A percentile compares a stretch with the other conserved stretches of the same genome.
Evolutionary conservation across 2,329 filamentous ascomycete species (phyloP).

Genomic region (Ophiostoma triangulosporum): DNA sequence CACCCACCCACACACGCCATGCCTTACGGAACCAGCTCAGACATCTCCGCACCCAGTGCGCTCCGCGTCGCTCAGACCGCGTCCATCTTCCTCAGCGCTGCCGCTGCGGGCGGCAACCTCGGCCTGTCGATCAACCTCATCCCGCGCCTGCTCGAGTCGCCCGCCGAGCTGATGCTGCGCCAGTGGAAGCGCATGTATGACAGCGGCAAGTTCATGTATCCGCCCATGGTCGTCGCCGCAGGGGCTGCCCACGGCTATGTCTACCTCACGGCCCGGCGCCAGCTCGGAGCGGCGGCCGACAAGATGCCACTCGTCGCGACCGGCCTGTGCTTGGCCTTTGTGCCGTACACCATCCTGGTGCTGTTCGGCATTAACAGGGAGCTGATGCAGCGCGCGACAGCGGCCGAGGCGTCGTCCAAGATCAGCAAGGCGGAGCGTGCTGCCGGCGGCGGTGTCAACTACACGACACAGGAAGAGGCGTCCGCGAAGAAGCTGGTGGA

Average conservation of each 20-base stretch:
- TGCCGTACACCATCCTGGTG: slow-evolving; percentile 38
- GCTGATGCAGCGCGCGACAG: slow-evolving; percentile 30
- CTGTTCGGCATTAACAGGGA: slow-evolving; percentile 34
- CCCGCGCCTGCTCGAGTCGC: slow-evolving; percentile 41
- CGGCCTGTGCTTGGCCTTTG: slow-evolving; percentile 28
- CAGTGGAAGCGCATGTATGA: slow-evolving; percentile 38
- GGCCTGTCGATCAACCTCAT: slow-evolving; percentile 30
- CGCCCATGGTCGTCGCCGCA: slow-evolving; percentile 26
- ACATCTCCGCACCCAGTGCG: not conserved
- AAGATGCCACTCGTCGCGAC: slow-evolving; percentile 34
- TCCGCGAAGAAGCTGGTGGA: slow-evolving; percentile 35
- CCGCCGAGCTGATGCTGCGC: slow-evolving; percentile 37
- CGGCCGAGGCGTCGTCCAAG: slow-evolving; percentile 21
- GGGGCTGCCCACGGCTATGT: slow-evolving; percentile 31
- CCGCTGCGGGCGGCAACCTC: slow-evolving; percentile 26
- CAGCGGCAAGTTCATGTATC: slow-evolving; percentile 26
- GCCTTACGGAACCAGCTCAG: not conserved
- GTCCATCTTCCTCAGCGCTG: slow-evolving; percentile 36
- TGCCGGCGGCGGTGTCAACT: slow-evolving; percentile 1
- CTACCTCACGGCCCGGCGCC: slow-evolving; percentile 6
- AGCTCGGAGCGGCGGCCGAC: slow-evolving; percentile 18
- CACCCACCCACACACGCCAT: not conserved
- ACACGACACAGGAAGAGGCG: slow-evolving; percentile 20
- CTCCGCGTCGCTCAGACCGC: slow-evolving; percentile 32
- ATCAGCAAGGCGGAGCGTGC: slow-evolving; percentile 1